Evolutionary conservation across 2,329 filamentous ascomycete genomes (phyloP).

Genomic region (Neospermospora avenae): DNA sequence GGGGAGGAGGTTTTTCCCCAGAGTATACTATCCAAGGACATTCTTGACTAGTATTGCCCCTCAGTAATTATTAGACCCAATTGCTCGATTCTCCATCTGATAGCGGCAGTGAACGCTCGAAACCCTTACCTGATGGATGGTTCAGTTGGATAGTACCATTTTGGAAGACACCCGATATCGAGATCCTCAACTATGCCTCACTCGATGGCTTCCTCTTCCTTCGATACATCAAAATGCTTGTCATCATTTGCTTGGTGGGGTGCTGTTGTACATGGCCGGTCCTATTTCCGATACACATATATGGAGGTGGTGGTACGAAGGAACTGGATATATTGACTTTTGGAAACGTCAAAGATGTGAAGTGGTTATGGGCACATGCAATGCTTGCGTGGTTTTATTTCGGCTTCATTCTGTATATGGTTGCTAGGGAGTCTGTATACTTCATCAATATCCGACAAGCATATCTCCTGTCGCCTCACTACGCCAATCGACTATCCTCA

Average conservation of each 20-base stretch:
- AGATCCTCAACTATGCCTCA: constrained; percentile 60
- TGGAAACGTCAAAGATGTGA: constrained; percentile 51
- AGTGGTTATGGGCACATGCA: constrained; percentile 58
- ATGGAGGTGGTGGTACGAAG: constrained; percentile 49
- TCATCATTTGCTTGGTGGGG: constrained; percentile 59
- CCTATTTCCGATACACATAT: constrained; percentile 62
- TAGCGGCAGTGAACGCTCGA: constrained; percentile 32
- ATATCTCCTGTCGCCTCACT: constrained; percentile 63
- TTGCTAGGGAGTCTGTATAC: constrained; percentile 64
- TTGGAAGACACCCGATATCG: constrained; percentile 33
- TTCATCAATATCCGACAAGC: constrained; percentile 68
- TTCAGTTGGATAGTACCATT: constrained; percentile 37
- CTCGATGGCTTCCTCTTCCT: constrained; percentile 65
- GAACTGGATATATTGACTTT: constrained; percentile 60
- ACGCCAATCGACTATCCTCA: constrained; percentile 62
- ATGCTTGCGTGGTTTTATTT: constrained; percentile 63
- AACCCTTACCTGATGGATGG: constrained; percentile 33
- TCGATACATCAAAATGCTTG: constrained; percentile 60
- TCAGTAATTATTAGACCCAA: constrained; percentile 37
- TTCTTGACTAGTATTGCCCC: constrained; percentile 48
- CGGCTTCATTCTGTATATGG: constrained; percentile 62
- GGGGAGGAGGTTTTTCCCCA: constrained; percentile 45
- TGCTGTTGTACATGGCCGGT: constrained; percentile 61
- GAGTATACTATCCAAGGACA: constrained; percentile 55
- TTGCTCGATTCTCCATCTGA: background rate